Base-by-base conservation (phyloP, 78 protist genomes). In the Blattamonas nauphoetae region DNA sequence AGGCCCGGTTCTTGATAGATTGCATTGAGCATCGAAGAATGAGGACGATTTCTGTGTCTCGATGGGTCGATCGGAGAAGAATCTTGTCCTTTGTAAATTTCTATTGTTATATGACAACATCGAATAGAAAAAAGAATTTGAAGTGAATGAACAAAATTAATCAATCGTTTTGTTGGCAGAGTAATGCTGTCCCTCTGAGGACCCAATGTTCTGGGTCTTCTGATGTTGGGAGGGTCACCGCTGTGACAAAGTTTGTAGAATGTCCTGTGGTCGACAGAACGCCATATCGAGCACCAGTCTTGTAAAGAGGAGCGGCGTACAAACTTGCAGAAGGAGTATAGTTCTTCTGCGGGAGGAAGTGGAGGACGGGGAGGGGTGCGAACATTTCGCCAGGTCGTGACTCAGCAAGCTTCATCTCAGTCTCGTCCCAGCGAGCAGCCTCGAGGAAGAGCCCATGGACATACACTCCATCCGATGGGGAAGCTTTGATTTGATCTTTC, bases 361-460 rank as follows among this genome's bases (percentile, higher is more conserved):
- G 83, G 43, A 79, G 83, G 42, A 79, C 83, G 32, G 83, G 83
- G 42, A 79, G 4, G 35, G 0, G 38, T 2, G 42, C 1, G n/a
- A n/a, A 1, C 33, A 89, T 79, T 43, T 41, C 80, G 3, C 86
- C 81, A 0, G 32, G 46, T 1, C 0, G 4, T 1, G 85, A 21
- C 36, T 89, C 89, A 0, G 2, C 86, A 3, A 89, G 82, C 43
- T 1, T 3, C 36, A 4, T 34, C 33, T 33, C 1, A 0, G 32
- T 71, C 38, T 32, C 2, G 78, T 85, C 88, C 89, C 88, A 89
- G 3, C 86, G 45, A 2, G 80, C 89, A 42, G 85, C 88, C 43
- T 89, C 91, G 1, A 85, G 3, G 42, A 42, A 80, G n/a, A 89
- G 84, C 21, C 91, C 91, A 45, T 46, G 46, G 45, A 89, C 35